Evolutionary conservation across 1,284 basidiomycete genomes (phyloP).

Genomic region (Cystobasidium slooffiae): DNA sequence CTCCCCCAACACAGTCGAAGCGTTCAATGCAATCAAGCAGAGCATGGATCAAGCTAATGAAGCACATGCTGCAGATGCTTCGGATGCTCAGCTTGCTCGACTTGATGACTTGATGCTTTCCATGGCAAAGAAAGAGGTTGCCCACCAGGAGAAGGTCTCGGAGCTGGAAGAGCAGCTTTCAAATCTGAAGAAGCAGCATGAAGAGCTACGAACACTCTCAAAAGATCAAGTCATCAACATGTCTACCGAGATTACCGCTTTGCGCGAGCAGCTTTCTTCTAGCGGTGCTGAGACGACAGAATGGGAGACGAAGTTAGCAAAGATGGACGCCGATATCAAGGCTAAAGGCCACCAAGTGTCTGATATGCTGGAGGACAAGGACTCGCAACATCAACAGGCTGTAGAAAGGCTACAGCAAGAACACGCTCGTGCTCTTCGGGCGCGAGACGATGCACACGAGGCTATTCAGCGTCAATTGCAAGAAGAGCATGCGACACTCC

Average conservation of each 20-base stretch:
- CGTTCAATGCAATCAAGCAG: slow-evolving; percentile 48
- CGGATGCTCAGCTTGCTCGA: slow-evolving; percentile 61
- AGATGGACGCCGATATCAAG: slow-evolving; percentile 29
- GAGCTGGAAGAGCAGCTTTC: slow-evolving; percentile 69
- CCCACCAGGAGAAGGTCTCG: slow-evolving; percentile 76
- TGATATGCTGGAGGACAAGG: slow-evolving; percentile 15
- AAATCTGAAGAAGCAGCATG: slow-evolving; percentile 74
- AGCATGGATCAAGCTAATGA: slow-evolving; percentile 34
- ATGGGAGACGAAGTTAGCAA: slow-evolving; percentile 46
- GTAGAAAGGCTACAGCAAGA: slow-evolving; percentile 54
- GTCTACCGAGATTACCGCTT: slow-evolving; percentile 76
- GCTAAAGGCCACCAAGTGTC: slow-evolving; percentile 9
- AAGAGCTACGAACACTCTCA: slow-evolving; percentile 75
- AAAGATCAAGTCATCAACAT: slow-evolving; percentile 81
- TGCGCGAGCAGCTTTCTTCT: slow-evolving; percentile 67
- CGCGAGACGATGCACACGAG: slow-evolving; percentile 64
- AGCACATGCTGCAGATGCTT: slow-evolving; percentile 16
- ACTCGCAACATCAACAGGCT: slow-evolving; percentile 56
- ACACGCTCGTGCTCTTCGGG: slow-evolving; percentile 55
- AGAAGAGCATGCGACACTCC: slow-evolving; percentile 63
- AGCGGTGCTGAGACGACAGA: slow-evolving; percentile 41
- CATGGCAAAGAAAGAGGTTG: slow-evolving; percentile 91
- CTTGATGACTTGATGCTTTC: slow-evolving; percentile 86
- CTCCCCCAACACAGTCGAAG: slow-evolving; percentile 47
- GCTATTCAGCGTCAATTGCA: slow-evolving; percentile 62